phyloP scores from a whole-genome alignment of 2,329 filamentous ascomycete genomes.

The Talaromyces piceae region DNA sequence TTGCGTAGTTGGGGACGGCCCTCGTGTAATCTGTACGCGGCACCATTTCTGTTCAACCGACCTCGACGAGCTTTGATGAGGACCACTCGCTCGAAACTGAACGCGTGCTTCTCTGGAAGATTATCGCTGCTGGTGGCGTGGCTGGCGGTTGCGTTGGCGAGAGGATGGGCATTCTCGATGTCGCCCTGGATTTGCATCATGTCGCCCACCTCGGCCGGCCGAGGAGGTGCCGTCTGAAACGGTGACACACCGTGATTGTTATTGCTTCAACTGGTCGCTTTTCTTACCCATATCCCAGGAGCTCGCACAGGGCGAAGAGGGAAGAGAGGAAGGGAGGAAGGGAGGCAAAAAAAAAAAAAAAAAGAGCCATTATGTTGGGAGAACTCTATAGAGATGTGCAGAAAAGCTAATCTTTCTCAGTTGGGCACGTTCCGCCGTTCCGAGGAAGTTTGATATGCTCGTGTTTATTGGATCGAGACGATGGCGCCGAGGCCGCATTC shows the following conservation, averaged over 20 bases:
- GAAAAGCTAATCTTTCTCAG: neutral
- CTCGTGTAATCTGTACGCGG: neutral
- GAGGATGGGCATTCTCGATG: neutral
- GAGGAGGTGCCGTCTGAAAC: neutral
- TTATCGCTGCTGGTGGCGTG: neutral
- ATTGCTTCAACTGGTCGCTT: neutral
- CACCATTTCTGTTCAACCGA: neutral
- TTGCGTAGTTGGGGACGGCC: conserved; percentile 1
- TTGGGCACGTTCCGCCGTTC: neutral
- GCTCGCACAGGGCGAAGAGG: too few relatives aligned
- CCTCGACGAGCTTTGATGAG: neutral
- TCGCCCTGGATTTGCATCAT: neutral
- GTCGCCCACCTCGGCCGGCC: neutral
- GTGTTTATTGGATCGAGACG: neutral
- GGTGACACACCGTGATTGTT: neutral
- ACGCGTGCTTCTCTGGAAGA: neutral
- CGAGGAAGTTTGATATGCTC: neutral
- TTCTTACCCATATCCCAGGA: neutral
- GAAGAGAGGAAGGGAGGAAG: neutral
- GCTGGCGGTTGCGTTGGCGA: neutral
- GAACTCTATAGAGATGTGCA: neutral
- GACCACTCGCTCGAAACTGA: neutral
- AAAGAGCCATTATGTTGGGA: neutral
- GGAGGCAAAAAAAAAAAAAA: too few relatives aligned
- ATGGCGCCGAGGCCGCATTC: neutral